Evolutionary conservation across 1,284 basidiomycete genomes (phyloP).

Genomic region (Cystobasidiaceae sp.): DNA sequence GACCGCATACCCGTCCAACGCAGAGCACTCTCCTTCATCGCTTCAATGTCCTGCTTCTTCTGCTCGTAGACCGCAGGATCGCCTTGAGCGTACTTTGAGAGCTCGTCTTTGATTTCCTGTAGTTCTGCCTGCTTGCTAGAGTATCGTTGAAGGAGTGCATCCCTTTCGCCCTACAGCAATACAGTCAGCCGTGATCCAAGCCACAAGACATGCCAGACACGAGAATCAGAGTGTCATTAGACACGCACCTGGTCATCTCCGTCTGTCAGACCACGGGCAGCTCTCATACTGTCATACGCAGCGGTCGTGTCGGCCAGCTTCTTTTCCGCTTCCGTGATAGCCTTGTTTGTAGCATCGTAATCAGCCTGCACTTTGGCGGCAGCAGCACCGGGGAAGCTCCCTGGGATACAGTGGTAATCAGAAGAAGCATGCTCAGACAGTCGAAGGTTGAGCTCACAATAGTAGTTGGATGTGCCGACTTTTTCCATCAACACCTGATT

Average conservation of each 20-base stretch:
- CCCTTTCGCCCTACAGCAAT: conserved; percentile 4
- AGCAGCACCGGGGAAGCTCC: conserved; percentile 29
- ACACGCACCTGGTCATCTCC: conserved; percentile 10
- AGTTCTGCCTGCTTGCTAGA: background rate
- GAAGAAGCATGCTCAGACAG: background rate
- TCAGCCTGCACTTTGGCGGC: conserved; percentile 12
- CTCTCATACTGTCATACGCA: background rate
- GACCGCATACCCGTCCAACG: conserved; percentile 19
- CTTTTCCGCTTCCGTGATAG: background rate
- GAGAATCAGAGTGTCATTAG: background rate
- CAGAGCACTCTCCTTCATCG: conserved; percentile 27
- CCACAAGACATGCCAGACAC: background rate
- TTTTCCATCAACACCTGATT: conserved; percentile 8
- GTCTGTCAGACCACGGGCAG: background rate
- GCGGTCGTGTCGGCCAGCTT: conserved; percentile 1
- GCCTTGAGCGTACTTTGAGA: conserved; percentile 15
- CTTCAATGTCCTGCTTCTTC: conserved; percentile 29
- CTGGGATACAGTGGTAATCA: background rate
- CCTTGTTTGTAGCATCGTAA: background rate
- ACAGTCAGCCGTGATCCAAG: too few species aligned
- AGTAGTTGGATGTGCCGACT: conserved; percentile 29
- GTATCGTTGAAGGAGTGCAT: conserved; percentile 12
- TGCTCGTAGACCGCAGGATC: conserved; percentile 30
- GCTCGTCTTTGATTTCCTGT: conserved; percentile 16
- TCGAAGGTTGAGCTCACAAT: background rate